Base-by-base conservation (phyloP, 768 basidiomycete species). In the Russula dissimulans region DNA sequence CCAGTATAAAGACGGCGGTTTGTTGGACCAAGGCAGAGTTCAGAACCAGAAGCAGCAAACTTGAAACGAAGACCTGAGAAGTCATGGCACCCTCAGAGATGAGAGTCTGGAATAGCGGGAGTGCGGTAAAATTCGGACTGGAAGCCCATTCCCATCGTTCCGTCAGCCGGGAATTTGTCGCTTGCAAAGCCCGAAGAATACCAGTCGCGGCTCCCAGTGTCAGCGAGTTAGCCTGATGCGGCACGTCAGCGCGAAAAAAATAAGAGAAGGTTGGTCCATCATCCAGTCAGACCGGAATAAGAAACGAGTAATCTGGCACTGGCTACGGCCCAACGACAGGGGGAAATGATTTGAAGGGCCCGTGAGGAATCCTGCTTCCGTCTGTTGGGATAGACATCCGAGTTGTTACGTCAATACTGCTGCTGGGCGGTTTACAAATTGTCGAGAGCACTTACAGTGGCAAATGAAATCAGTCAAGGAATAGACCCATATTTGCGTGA, bases 31-130 rank as follows among this genome's bases (percentile, higher is more conserved):
- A 64, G n/a, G 44, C 26, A 50, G 31, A 65, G 62, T 57, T 82
- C 80, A n/a, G 79, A 75, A 26, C 72, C 75, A 10, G 69, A 67
- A 17, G 70, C 31, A 11, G 76, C 66, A 46, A 84, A 71, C 61
- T 79, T 78, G 65, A 84, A 76, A 29, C 77, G 74, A 84, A 83
- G 59, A 75, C 71, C 44, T 73, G 66, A 32, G 74, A 65, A 7
- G 71, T 59, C 2, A 74, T 67, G 38, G 63, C 59, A 14, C 69
- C 70, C 47, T 78, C 71, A 7, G 70, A 65, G 17, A 79, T 60
- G 42, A 82, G 75, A 22, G 76, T 77, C 54, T 80, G 74, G 67
- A 74, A 71, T 54, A 67, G 56, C 4, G 72, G 67, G 10, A 50
- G 43, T 5, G 62, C 54, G 43, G 64, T 65, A 65, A 56, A 70